Base-by-base conservation (phyloP, 2,329 filamentous ascomycete genomes). In the Ophiostoma ulmi region DNA sequence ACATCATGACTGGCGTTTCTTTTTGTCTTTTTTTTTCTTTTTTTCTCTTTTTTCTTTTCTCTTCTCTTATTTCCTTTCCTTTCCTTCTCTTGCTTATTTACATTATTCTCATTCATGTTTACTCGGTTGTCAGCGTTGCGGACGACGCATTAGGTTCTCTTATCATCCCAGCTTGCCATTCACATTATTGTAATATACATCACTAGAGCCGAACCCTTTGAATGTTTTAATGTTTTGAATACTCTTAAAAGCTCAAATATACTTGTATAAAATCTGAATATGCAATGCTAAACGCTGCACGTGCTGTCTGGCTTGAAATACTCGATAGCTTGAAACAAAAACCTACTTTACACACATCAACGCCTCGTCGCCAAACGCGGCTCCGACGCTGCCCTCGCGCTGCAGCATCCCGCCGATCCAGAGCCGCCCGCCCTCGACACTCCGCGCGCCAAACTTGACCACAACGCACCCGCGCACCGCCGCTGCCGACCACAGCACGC, bases 391-490 rank as follows among this genome's bases (percentile, higher is more conserved):
- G 1, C 91, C 91, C 78, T 97, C 92, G 73, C 87, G 85, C 65
- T 83, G 80, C 66, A 97, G 81, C 86, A 97, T 91, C 7, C 84
- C 84, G 11, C 88, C 88, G 71, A 98, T 84, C 93, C 94, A 98
- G 66, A 86, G 81, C 74, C 91, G 87, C 4, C 90, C 93, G 36
- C 90, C 90, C 78, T 98, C 93, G 35, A 97, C 90, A 64, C 90
- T 90, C 70, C 84, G 85, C 1, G 94, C 92, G 1, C 92, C 93
- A 78, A 98, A 96, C 79, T 98, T 98, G 75, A 98, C 90, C 36
- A 97, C 85, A 3, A 95, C 90, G 76, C 94, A 97, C 4, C 92
- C 90, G 69, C 93, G 86, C 44, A 96, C 88, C 36, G 85, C 86
- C 17, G 93, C 91, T 14, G 91, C 92, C 36, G 93, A 94, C 92